Base-by-base conservation (phyloP, 2,329 filamentous ascomycete genomes). In the Sarocladium brachiariae region DNA sequence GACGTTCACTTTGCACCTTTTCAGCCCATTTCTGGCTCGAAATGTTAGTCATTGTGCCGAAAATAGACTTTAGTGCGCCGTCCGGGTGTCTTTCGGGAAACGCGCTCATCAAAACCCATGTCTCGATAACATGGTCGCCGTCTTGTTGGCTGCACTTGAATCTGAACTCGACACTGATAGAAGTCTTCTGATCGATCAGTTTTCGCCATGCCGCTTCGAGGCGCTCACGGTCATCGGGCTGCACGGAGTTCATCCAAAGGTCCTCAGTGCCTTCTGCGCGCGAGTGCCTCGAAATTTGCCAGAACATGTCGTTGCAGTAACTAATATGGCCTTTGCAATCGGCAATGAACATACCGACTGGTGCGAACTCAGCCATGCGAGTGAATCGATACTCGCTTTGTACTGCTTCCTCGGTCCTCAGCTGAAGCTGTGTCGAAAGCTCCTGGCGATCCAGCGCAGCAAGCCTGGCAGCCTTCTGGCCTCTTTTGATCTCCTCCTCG, bases 291-390 rank as follows among this genome's bases (percentile, higher is more conserved):
- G 85, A 85, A 30, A 90, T 87, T 55, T 81, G 74, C 77, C 76
- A 83, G 79, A 80, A 93, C 61, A 86, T 87, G 55, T 91, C 86
- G 62, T 95, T 95, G 62, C 84, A 87, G 62, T 89, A 93, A 9
- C 78, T 87, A 58, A 93, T 87, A 21, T 77, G 71, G 3, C 89
- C 88, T 35, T 73, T 65, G 0, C 79, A 75, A 60, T 89, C 79
- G n/a, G 87, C 86, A 57, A 93, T 91, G 63, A 92, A 92, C 70
- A 95, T 85, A 24, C 88, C 89, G 1, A 91, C 87, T 0, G 88
- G 88, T 0, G 87, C 86, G 55, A 89, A 88, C 61, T 91, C 87
- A 2, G 88, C 87, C 86, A 93, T 90, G 39, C 87, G 77, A 1
- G 86, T 89, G 62, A 93, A 93, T 52, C 85, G 84, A 27, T 86